phyloP scores from a whole-genome alignment of 352 stramenopile genomes.

The Aphanomyces stellatus region DNA sequence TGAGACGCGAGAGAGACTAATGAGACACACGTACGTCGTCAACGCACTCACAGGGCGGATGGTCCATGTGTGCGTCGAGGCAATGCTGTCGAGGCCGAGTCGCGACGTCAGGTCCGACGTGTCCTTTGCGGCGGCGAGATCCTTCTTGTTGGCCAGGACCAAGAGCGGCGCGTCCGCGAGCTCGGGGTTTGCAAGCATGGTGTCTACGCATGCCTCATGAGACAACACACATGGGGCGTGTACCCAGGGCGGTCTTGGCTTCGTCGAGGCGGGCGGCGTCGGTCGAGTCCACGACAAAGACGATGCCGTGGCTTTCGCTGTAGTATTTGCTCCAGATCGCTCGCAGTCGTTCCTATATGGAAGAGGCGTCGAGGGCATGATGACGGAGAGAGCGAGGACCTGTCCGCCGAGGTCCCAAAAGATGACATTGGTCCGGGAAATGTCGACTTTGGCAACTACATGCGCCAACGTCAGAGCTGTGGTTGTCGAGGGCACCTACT shows the following conservation, averaged over 20 bases:
- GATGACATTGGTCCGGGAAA: conserved; percentile 77
- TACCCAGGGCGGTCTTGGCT: conserved; percentile 77
- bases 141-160: conserved; percentile 89
- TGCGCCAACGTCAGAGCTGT: too few species aligned
- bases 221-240: conserved; percentile 12
- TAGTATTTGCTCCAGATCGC: conserved; percentile 94
- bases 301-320: conserved; percentile 84
- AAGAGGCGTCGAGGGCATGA: not conserved
- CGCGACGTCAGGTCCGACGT: conserved; percentile 35
- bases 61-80: conserved; percentile 31
- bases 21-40: conserved; percentile 30
- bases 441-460: conserved; percentile 69
- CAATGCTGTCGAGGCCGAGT: conserved; percentile 29
- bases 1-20: not conserved
- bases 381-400: conserved; percentile 24
- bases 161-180: conserved; percentile 76
- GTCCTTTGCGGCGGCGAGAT: conserved; percentile 49
- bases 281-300: conserved; percentile 87
- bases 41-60: conserved; percentile 52
- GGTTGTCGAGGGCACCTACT: too few species aligned
- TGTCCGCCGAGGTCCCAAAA: conserved; percentile 91
- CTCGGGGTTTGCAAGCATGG: conserved; percentile 70
- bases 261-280: conserved; percentile 84
- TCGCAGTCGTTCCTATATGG: conserved; percentile 70
- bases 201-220: conserved; percentile 35